Conservation (phyloP, 768 basidiomycete species). For the Naganishia vishniacii region DNA sequence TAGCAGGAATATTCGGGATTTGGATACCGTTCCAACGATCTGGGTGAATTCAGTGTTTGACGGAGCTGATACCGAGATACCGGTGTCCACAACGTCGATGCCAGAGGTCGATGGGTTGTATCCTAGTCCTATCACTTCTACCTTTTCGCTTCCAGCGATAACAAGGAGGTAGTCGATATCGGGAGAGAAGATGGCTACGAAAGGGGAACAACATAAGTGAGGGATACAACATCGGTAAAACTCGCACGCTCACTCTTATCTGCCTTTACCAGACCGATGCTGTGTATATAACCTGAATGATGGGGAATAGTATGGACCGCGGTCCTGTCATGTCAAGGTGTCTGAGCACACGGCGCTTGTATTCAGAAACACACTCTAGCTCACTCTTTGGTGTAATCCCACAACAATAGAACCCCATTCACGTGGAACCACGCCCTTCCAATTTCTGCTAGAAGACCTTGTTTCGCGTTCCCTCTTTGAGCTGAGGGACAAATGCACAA, state of each 20-base stretch:
- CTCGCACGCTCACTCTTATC: constrained; percentile 54
- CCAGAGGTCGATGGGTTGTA: constrained; percentile 24
- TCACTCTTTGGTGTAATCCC: constrained; percentile 93
- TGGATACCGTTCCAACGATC: constrained; percentile 17
- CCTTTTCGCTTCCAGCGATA: constrained; percentile 76
- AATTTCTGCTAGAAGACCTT: constrained; percentile 80
- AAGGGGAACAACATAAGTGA: too few species aligned
- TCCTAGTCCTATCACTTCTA: constrained; percentile 73
- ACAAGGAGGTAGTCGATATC: constrained; percentile 83
- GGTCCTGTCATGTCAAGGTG: constrained; percentile 55
- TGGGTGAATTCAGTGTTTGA: constrained; percentile 14
- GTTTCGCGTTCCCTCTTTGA: constrained; percentile 1
- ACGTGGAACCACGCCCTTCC: constrained; percentile 93
- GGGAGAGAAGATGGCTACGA: constrained; percentile 81
- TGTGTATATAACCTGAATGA: constrained; percentile 73
- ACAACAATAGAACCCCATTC: constrained; percentile 86
- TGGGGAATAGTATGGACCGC: constrained; percentile 88
- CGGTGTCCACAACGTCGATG: constrained; percentile 15
- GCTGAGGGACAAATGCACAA: background rate
- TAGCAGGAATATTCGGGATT: constrained; percentile 21
- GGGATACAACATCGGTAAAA: too few species aligned
- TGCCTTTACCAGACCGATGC: constrained; percentile 81
- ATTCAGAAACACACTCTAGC: background rate
- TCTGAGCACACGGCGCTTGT: background rate
- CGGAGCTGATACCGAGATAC: constrained; percentile 16